Conservation (phyloP, 2,329 filamentous ascomycete species). For the Penicillium sp. region DNA sequence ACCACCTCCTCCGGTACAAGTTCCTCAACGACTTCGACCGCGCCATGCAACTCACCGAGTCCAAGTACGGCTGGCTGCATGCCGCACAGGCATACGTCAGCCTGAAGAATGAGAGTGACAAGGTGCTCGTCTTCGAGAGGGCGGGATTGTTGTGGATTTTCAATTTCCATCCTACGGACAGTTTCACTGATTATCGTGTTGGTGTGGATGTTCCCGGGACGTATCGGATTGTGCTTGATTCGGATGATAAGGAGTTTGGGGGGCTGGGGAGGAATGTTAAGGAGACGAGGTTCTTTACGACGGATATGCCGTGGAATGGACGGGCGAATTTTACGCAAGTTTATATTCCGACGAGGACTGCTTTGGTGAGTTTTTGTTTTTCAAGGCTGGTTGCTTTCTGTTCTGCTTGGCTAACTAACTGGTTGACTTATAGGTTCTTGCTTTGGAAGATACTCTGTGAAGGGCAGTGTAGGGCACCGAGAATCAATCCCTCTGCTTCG, state of each 20-base stretch:
- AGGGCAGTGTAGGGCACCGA: neutral
- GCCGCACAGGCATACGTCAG: constrained; percentile 87
- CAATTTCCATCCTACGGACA: constrained; percentile 87
- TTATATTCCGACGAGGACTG: constrained; percentile 84
- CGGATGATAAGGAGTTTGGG: constrained; percentile 77
- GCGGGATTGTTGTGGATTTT: constrained; percentile 91
- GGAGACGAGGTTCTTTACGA: constrained; percentile 89
- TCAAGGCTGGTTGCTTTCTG: neutral
- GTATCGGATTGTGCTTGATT: constrained; percentile 84
- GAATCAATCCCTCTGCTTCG: neutral
- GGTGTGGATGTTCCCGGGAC: constrained; percentile 84
- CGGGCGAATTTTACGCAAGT: constrained; percentile 90
- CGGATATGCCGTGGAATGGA: constrained; percentile 86
- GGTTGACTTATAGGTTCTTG: constrained; percentile 53
- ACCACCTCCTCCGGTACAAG: constrained; percentile 81
- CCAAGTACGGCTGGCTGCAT: constrained; percentile 90
- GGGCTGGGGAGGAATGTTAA: constrained; percentile 79
- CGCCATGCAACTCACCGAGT: constrained; percentile 86
- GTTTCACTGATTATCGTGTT: constrained; percentile 90
- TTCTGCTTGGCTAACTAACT: neutral
- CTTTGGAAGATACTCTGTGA: constrained; percentile 55
- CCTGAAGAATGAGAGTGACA: constrained; percentile 91
- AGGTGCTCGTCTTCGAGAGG: constrained; percentile 94
- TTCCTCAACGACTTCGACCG: constrained; percentile 94
- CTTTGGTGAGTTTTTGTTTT: constrained; percentile 67